Base-by-base conservation (phyloP, 345 rosid species). In the Eutrema japonicum region DNA sequence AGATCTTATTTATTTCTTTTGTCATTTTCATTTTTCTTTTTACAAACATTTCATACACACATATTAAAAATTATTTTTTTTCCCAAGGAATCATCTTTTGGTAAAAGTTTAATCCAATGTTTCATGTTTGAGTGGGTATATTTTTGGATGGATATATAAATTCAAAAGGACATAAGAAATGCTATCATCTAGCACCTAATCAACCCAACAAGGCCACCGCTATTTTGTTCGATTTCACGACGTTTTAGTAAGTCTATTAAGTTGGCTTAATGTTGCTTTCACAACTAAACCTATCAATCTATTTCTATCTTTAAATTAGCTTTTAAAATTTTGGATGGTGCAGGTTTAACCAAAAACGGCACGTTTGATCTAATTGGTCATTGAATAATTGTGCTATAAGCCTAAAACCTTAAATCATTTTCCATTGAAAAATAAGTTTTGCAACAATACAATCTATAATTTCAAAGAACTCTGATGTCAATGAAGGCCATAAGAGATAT, bases 231-330 rank as follows among this genome's bases (percentile, higher is more conserved):
- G n/a, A 8, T 26, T 53, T 27, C 50, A 62, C 58, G 58, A 75
- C 70, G 75, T 69, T 61, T 69, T 54, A 30, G 70, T 38, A 46
- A 60, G 50, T 48, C 29, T 62, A 69, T 52, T 62, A 45, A 53
- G 45, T 37, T 68, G 75, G 65, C 13, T 63, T 37, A 46, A 46
- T 55, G 71, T 55, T 76, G 71, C 79, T 69, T 69, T 76, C 79
- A 29, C 71, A 76, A 68, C 63, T 68, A 76, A 76, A 69, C 75
- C 41, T 45, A 40, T 60, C 63, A 45, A 52, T 64, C 56, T 52
- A 46, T 22, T 67, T 38, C 62, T 27, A 12, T 41, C 46, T 2
- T 68, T n/a, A 53, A 45, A 14, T 37, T 33, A 43, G 22, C 26
- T 13, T 14, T 50, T n/a, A 2, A 30, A 18, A 3, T 8, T 45